Percentiles rank a stretch among this genome's conserved stretches.
phyloP scores from a whole-genome alignment of 495 filamentous ascomycete genomes.

The Trichodelitschia bisporula region DNA sequence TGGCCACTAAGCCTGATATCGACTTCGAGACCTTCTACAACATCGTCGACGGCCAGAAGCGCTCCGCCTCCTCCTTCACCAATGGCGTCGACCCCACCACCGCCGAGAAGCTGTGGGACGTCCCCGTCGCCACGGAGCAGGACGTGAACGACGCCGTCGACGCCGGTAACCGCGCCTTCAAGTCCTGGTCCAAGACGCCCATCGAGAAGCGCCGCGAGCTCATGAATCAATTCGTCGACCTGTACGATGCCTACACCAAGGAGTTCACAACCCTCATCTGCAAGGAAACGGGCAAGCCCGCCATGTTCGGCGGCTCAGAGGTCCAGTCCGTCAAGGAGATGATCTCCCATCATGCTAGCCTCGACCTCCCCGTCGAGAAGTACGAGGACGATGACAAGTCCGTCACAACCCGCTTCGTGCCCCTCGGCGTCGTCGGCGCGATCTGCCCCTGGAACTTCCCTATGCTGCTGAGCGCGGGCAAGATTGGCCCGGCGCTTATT shows the following conservation, averaged over 20 bases:
- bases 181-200: conserved; percentile 23
- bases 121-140: conserved; percentile 25
- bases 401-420: conserved; percentile 11
- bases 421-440: conserved; percentile 15
- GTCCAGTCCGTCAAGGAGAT: conserved; percentile 4
- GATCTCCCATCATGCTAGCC: conserved; percentile 5
- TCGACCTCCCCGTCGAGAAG: conserved; percentile 14
- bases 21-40: conserved; percentile 22
- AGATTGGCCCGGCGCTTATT: conserved; percentile 28
- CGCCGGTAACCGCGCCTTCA: conserved; percentile 23
- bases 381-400: conserved; percentile 17
- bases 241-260: conserved; percentile 19
- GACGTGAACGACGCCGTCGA: conserved; percentile 30
- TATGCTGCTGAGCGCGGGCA: conserved; percentile 25
- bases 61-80: conserved; percentile 12
- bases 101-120: conserved; percentile 23
- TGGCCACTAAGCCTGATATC: too few relatives aligned
- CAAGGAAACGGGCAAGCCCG: conserved; percentile 33
- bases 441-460: conserved; percentile 38
- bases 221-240: conserved; percentile 26
- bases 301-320: conserved; percentile 8
- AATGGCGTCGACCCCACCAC: conserved; percentile 27
- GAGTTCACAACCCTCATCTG: conserved; percentile 25
- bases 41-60: conserved; percentile 22
- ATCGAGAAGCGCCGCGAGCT: conserved; percentile 29